Percentiles rank a stretch among this genome's conserved stretches.
These are phyloP conservation scores for Spathaspora arborariae DNA, from an alignment of 805 yeast genomes.

Conservation along the genomic window DNA sequence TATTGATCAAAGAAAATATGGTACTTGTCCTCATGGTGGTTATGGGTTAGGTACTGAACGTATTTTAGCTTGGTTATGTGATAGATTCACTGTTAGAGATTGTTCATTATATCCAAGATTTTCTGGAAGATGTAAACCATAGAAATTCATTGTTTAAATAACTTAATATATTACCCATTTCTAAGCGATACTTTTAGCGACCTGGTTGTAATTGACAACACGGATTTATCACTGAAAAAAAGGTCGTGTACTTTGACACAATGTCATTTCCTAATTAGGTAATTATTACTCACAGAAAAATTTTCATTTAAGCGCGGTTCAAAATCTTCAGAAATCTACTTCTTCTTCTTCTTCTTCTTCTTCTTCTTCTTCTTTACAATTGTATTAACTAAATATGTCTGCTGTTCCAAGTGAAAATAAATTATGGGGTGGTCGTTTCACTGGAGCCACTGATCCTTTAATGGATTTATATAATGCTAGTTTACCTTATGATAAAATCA, in stretches of 20 bases:
- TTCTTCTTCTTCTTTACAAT: neutral
- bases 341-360: neutral
- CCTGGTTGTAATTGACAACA: too few relatives aligned
- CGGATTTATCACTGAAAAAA: neutral
- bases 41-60: constrained; percentile 98
- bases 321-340: neutral
- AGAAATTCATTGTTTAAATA: constrained; percentile 8
- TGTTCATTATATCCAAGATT: constrained; percentile 97
- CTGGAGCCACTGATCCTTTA: constrained; percentile 94
- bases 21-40: constrained; percentile 98
- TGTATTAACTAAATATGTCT: constrained; percentile 18
- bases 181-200: too few relatives aligned
- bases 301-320: constrained; percentile 4
- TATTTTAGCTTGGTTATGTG: constrained; percentile 96
- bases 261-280: neutral
- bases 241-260: neutral
- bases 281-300: constrained; percentile 1
- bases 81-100: constrained; percentile 97
- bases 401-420: constrained; percentile 58
- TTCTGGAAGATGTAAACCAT: constrained; percentile 97
- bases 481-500: constrained; percentile 88
- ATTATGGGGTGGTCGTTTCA: constrained; percentile 98
- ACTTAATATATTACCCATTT: neutral
- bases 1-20: constrained; percentile 91
- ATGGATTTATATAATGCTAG: constrained; percentile 98